phyloP scores from a whole-genome alignment of 108 stramenopile genomes.

The Conticribra guillardii region DNA sequence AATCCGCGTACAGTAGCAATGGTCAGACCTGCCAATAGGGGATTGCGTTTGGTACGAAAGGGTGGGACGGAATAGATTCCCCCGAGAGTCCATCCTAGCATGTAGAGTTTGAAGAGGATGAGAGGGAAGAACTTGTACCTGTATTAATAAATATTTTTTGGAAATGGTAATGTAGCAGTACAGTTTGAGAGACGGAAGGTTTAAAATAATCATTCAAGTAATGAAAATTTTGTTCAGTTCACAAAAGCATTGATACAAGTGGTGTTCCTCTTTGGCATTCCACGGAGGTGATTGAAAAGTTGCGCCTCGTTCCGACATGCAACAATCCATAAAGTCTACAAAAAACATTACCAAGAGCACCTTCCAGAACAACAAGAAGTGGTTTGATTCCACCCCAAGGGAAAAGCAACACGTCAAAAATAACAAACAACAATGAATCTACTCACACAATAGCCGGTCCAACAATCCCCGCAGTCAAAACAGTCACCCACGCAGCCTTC shows the following conservation, averaged over 20 bases:
- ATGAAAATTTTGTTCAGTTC: too few species aligned
- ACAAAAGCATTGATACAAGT: too few species aligned
- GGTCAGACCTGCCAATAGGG: constrained; percentile 88
- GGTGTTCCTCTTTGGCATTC: too few species aligned
- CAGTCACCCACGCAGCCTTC: constrained; percentile 81
- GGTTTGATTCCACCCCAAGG: too few species aligned
- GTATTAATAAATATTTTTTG: background rate
- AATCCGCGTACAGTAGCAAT: constrained; percentile 97
- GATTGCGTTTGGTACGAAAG: constrained; percentile 90
- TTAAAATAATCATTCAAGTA: too few species aligned
- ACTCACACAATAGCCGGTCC: constrained; percentile 82
- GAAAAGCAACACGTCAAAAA: background rate
- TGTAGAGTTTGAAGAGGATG: constrained; percentile 89
- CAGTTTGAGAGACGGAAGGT: background rate
- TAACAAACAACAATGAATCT: background rate
- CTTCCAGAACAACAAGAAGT: too few species aligned
- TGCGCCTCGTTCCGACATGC: too few species aligned
- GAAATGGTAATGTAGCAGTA: background rate
- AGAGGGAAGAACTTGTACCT: constrained; percentile 78
- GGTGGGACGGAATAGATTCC: constrained; percentile 94
- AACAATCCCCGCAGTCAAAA: constrained; percentile 60
- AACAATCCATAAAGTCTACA: too few species aligned
- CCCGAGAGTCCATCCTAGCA: constrained; percentile 86
- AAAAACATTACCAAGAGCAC: too few species aligned
- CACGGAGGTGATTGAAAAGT: too few species aligned